Conservation (phyloP, 1,139 yeast species). For the Arxiozyma slooffiae region DNA sequence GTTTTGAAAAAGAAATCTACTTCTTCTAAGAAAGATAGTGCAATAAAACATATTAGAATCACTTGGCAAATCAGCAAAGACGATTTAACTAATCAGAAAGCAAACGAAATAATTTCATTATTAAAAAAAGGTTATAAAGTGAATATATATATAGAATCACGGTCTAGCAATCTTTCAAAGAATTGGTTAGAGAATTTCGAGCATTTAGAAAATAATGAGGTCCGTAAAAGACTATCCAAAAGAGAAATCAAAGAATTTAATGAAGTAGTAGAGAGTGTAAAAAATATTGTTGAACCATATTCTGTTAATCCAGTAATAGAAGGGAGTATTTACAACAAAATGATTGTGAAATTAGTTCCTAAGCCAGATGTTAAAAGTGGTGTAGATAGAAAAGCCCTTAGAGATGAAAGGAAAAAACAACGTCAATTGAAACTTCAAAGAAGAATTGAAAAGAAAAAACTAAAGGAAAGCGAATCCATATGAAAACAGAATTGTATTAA, state of each 20-base stretch:
- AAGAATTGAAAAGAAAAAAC: constrained; percentile 19
- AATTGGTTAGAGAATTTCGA: constrained; percentile 24
- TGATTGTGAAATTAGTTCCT: constrained; percentile 26
- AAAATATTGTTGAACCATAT: constrained; percentile 7
- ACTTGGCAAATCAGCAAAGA: constrained; percentile 39
- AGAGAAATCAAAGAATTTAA: constrained; percentile 12
- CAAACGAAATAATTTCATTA: constrained; percentile 34
- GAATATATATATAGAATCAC: constrained; percentile 33
- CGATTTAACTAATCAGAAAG: constrained; percentile 38
- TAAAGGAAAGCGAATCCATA: constrained; percentile 3
- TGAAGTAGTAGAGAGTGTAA: constrained; percentile 16
- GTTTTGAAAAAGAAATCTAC: constrained; percentile 12
- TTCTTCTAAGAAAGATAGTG: constrained; percentile 23
- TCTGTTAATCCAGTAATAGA: constrained; percentile 8
- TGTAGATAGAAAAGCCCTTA: constrained; percentile 14
- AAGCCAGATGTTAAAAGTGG: constrained; percentile 17
- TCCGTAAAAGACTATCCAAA: constrained; percentile 4
- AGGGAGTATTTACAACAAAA: constrained; percentile 27
- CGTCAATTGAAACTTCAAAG: constrained; percentile 23
- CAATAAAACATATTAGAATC: constrained; percentile 33
- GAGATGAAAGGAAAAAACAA: constrained; percentile 23
- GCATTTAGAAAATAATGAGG: constrained; percentile 8
- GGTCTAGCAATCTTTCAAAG: constrained; percentile 15
- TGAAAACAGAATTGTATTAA: background rate
- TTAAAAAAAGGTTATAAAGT: constrained; percentile 35